Conservation (phyloP, 805 yeast species). For the Candida multigemmis region DNA sequence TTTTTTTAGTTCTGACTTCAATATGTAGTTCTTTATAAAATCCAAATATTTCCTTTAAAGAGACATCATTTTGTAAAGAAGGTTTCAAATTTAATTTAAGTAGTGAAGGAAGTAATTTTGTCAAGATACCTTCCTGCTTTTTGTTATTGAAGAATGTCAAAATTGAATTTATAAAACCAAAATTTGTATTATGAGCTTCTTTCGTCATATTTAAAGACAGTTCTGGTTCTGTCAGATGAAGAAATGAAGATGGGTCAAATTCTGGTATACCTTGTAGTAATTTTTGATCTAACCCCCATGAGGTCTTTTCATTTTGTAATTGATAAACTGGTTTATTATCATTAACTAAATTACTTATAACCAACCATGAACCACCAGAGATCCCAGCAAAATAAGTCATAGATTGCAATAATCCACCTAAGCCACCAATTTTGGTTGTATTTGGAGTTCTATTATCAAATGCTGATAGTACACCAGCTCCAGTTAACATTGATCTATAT, state of each 20-base stretch:
- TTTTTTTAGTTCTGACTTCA: slow-evolving; percentile 44
- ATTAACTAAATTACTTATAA: slow-evolving; percentile 33
- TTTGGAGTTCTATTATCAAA: slow-evolving; percentile 37
- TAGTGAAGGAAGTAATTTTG: no score
- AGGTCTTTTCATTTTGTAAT: slow-evolving; percentile 11
- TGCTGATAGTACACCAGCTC: slow-evolving; percentile 48
- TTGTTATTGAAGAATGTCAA: no score
- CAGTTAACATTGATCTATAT: slow-evolving; percentile 50
- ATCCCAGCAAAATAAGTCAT: slow-evolving; percentile 53
- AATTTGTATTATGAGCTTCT: no score
- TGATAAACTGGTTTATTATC: slow-evolving; percentile 18
- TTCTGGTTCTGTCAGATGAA: background rate
- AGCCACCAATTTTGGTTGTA: slow-evolving; percentile 13
- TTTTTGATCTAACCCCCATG: slow-evolving; percentile 38
- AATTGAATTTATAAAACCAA: no score
- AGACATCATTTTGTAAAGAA: slow-evolving; percentile 1
- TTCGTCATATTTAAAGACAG: no score
- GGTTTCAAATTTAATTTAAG: no score
- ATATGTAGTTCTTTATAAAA: slow-evolving; percentile 46
- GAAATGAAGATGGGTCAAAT: slow-evolving; percentile 21
- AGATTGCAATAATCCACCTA: slow-evolving; percentile 48
- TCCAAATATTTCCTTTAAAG: slow-evolving; percentile 18
- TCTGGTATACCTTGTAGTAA: slow-evolving; percentile 51
- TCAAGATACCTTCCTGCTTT: no score
- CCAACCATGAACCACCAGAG: slow-evolving; percentile 70